These are phyloP conservation scores for Cryptosporidium ubiquitum DNA, from an alignment of 169 alveolate genomes.

Conservation along the genomic window DNA sequence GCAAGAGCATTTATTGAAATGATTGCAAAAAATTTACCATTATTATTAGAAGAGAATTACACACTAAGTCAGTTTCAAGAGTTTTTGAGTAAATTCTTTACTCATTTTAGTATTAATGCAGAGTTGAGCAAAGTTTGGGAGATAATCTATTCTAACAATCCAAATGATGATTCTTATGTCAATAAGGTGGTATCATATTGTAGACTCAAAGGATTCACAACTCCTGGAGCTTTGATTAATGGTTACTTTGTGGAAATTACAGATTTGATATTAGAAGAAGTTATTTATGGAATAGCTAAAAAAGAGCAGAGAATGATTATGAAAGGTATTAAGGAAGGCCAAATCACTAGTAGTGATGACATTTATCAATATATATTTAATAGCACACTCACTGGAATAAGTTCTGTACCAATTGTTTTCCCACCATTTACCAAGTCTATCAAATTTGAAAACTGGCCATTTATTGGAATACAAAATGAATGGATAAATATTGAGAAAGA, in stretches of 20 bases:
- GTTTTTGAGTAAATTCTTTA: slow-evolving; percentile 45
- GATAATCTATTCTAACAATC: slow-evolving; percentile 50
- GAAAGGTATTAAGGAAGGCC: slow-evolving; percentile 33
- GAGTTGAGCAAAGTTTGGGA: slow-evolving; percentile 33
- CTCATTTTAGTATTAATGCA: slow-evolving; percentile 46
- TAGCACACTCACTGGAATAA: not conserved
- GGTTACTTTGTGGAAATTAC: slow-evolving; percentile 55
- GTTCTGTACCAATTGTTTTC: slow-evolving; percentile 38
- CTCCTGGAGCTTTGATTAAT: slow-evolving; percentile 54
- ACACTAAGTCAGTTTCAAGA: slow-evolving; percentile 15
- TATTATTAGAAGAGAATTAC: slow-evolving; percentile 12
- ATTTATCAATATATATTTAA: slow-evolving; percentile 41
- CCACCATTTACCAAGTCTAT: slow-evolving; percentile 72
- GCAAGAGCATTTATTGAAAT: slow-evolving; percentile 64
- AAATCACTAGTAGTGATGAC: slow-evolving; percentile 7
- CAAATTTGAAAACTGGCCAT: slow-evolving; percentile 60
- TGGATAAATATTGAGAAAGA: slow-evolving; percentile 46
- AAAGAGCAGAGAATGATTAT: slow-evolving; percentile 40
- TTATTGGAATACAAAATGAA: slow-evolving; percentile 25
- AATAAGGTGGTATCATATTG: slow-evolving; percentile 48
- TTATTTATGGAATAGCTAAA: slow-evolving; percentile 28
- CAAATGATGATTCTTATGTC: slow-evolving; percentile 51
- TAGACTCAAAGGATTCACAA: slow-evolving; percentile 62
- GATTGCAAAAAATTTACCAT: slow-evolving; percentile 72
- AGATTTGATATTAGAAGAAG: slow-evolving; percentile 24